phyloP scores from a whole-genome alignment of 805 yeast genomes.

The Sungouiozyma ichnusensis region DNA sequence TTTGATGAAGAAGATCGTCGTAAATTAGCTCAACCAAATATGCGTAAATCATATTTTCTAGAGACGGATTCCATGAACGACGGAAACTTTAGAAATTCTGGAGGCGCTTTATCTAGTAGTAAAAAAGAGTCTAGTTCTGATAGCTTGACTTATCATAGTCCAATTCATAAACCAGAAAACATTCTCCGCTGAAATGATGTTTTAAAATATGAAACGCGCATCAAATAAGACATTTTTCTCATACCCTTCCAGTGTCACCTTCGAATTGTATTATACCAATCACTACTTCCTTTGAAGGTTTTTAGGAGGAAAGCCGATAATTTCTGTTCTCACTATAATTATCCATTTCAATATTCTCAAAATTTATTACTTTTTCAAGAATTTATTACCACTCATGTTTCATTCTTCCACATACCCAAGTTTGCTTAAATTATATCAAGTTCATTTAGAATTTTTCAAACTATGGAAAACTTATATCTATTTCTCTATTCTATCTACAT shows the following conservation, averaged over 20 bases:
- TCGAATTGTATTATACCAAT: background rate
- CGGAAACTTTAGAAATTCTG: background rate
- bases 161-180: background rate
- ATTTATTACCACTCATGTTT: no score
- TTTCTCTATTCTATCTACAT: no score
- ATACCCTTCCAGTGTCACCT: background rate
- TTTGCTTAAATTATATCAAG: no score
- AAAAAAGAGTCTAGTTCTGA: background rate
- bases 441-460: no score
- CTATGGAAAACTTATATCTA: no score
- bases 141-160: background rate
- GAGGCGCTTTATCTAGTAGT: background rate
- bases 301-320: no score
- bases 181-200: background rate
- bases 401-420: no score
- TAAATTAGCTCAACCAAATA: background rate
- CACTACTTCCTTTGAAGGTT: background rate
- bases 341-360: no score
- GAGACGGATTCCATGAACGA: background rate
- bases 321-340: no score
- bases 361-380: no score
- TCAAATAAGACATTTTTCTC: background rate
- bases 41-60: background rate
- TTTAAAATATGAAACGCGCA: background rate
- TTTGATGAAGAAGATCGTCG: background rate